Conservation (phyloP, 306 rosid genomes). For the Leucaena leucocephala region DNA sequence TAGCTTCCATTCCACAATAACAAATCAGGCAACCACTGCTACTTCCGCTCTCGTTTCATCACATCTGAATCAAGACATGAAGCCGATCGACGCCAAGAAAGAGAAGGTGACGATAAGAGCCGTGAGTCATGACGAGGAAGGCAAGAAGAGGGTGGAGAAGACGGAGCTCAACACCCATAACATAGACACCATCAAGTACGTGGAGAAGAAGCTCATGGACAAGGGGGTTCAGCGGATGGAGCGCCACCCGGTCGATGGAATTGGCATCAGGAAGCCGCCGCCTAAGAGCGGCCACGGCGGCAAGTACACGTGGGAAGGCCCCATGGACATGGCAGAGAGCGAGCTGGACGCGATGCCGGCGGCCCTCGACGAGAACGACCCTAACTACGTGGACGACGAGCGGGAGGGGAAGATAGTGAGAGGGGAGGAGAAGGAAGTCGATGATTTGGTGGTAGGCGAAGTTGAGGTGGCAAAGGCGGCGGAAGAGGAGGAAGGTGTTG, state of each 20-base stretch:
- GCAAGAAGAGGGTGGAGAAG: conserved; percentile 65
- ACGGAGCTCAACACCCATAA: conserved; percentile 52
- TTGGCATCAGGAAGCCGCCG: conserved; percentile 51
- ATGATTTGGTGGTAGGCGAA: conserved; percentile 55
- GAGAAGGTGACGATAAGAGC: conserved; percentile 62
- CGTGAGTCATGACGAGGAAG: conserved; percentile 68
- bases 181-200: conserved; percentile 59
- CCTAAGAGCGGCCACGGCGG: conserved; percentile 80
- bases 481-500: conserved; percentile 48
- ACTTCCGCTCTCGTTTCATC: no score
- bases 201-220: conserved; percentile 70
- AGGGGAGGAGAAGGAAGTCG: conserved; percentile 16
- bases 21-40: no score
- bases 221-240: conserved; percentile 71
- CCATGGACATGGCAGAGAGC: conserved; percentile 43
- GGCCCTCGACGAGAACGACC: conserved; percentile 77
- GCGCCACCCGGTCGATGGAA: conserved; percentile 68
- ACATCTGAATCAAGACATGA: conserved; percentile 33
- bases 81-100: conserved; percentile 56
- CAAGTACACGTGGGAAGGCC: conserved; percentile 93
- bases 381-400: conserved; percentile 77
- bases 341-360: conserved; percentile 51
- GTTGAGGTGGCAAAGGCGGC: conserved; percentile 64
- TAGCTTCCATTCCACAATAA: not conserved
- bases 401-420: not conserved